These are phyloP conservation scores for Dujonia santamariae DNA, from an alignment of 1,139 yeast species.

Conservation along the genomic window DNA sequence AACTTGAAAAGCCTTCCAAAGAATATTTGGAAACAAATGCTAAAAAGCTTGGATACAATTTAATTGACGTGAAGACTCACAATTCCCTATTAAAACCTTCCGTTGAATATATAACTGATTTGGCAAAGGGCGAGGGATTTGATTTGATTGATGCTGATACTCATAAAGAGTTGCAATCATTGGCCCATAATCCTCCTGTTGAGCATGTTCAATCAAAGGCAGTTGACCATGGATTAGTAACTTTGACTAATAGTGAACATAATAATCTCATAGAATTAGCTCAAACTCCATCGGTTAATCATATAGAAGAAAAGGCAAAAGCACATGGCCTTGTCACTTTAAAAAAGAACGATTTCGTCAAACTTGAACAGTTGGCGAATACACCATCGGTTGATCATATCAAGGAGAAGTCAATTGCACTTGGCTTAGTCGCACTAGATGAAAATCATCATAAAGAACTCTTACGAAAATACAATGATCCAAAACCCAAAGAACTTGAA, in stretches of 20 bases:
- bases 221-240: conserved; percentile 17
- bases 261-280: conserved; percentile 26
- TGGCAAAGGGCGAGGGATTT: conserved; percentile 8
- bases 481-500: conserved; percentile 14
- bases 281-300: conserved; percentile 20
- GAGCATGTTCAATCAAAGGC: conserved; percentile 20
- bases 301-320: conserved; percentile 28
- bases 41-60: not conserved
- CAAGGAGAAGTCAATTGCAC: conserved; percentile 15
- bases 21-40: conserved; percentile 1
- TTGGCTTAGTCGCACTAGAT: conserved; percentile 21
- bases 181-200: conserved; percentile 5
- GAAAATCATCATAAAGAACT: conserved; percentile 15
- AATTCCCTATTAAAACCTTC: conserved; percentile 16
- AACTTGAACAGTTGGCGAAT: conserved; percentile 13
- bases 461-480: conserved; percentile 1
- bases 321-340: conserved; percentile 15
- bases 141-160: not conserved
- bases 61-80: not conserved
- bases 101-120: conserved; percentile 6
- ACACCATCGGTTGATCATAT: conserved; percentile 27
- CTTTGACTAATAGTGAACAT: conserved; percentile 17
- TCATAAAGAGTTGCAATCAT: not conserved
- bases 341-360: conserved; percentile 17
- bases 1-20: conserved; percentile 17